Evolutionary conservation across 176 grass and related monocot species (phyloP).

Genomic region (Rhipidocladum racemiflorum): DNA sequence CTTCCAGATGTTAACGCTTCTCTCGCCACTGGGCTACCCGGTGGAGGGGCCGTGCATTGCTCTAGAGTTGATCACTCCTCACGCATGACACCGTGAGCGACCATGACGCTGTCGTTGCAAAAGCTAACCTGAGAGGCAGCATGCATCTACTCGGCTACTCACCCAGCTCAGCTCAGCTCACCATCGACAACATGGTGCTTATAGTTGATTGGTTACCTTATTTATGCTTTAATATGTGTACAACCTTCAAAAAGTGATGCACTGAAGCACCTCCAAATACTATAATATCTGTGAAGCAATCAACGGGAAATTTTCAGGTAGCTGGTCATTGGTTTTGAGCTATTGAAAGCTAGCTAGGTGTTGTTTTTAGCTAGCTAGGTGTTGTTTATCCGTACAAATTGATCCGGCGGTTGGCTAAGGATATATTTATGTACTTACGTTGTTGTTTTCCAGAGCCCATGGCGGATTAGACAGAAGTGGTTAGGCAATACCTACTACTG

Average conservation of each 20-base stretch:
- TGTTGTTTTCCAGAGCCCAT: neutral
- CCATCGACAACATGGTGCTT: too few relatives aligned
- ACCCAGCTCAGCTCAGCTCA: neutral
- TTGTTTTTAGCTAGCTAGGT: neutral
- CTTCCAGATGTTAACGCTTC: neutral
- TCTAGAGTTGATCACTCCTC: neutral
- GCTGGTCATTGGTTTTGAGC: neutral
- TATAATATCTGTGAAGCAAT: neutral
- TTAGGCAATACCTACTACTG: neutral
- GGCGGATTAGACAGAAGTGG: neutral
- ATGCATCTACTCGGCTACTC: neutral
- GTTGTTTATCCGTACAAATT: neutral
- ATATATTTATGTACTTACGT: neutral
- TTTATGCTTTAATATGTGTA: neutral
- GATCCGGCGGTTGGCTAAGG: neutral
- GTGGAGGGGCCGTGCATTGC: neutral
- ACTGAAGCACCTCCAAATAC: neutral
- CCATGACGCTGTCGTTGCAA: neutral
- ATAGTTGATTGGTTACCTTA: neutral
- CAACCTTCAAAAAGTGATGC: too few relatives aligned
- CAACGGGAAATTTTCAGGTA: neutral
- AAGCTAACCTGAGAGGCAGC: neutral
- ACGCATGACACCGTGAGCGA: neutral
- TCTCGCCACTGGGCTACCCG: neutral
- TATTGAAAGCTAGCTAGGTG: neutral